phyloP scores from a whole-genome alignment of 305 asterid genomes.

The Fraxinus latifolia region DNA sequence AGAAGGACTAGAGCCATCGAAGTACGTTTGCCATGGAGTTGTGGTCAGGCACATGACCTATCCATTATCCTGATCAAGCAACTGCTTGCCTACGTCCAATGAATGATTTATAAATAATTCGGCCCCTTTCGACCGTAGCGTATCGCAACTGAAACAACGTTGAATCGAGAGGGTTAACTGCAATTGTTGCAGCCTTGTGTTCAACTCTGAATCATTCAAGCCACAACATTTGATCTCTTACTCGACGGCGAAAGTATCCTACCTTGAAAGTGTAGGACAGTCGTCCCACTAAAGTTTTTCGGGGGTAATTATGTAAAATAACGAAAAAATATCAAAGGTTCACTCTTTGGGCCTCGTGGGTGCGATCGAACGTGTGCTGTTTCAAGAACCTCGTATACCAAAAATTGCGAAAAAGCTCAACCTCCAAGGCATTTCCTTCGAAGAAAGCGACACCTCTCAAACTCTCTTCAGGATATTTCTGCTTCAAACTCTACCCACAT shows the following conservation, averaged over 20 bases:
- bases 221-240: background rate
- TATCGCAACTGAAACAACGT: background rate
- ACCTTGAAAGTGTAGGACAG: background rate
- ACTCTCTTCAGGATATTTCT: slow-evolving; percentile 3
- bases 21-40: background rate
- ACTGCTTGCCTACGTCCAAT: background rate
- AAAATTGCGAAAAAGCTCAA: slow-evolving; percentile 16
- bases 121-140: background rate
- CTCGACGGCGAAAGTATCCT: background rate
- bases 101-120: no score
- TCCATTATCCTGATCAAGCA: background rate
- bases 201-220: background rate
- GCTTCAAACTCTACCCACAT: slow-evolving; percentile 22
- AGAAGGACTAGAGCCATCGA: background rate
- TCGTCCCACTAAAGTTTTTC: background rate
- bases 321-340: background rate
- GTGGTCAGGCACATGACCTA: background rate
- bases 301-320: background rate
- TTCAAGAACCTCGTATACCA: background rate
- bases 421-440: slow-evolving; percentile 39
- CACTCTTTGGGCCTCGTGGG: background rate
- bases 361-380: background rate
- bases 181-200: background rate
- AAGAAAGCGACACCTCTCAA: slow-evolving; percentile 26
- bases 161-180: background rate